Evolutionary conservation across 2,329 filamentous ascomycete species (phyloP), one percentile per base, ranked within the genome.

Genomic region (Aspergillus piperis): DNA sequence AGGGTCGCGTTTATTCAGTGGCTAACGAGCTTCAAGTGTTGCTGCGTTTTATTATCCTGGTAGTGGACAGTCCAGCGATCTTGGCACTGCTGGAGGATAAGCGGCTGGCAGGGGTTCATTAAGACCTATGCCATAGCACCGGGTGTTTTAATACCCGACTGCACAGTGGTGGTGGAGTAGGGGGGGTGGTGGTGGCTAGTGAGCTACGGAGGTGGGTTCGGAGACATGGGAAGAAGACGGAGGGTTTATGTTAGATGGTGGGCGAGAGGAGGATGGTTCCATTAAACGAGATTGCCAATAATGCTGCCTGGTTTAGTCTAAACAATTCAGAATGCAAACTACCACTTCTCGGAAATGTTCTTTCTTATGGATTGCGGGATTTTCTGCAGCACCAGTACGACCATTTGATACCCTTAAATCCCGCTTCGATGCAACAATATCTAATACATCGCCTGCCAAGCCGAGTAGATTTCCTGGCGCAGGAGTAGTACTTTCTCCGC

Each of bases 31-130:
- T n/a, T 13, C 13, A 32, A 73, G 71, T 10, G 80, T 86, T 10
- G 88, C 70, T 8, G 73, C 75, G 0, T 78, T 77, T 59, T 78
- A 74, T 61, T 78, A 76, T 49, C 75, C 75, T 1, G 59, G 63
- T 30, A 66, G 55, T 19, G 57, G 49, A 6, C 51, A 74, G 50
- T 65, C 73, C 15, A 77, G 74, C 60, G 61, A 36, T 36, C 32
- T 36, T 13, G 32, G 50, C 8, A 59, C 76, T 32, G 71, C 66
- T 3, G 70, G 68, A 8, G 64, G 58, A 7, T 59, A 39, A 36
- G 27, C 3, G n/a, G 48, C 15, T n/a, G 8, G 1, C 25, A 50
- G 7, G 7, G 8, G 2, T 53, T 65, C 41, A 19, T 21, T 15
- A 17, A 21, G 32, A 30, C 42, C 21, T 13, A 25, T 30, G 41